These are phyloP conservation scores for Fusarium robinianum DNA, from an alignment of 2,329 filamentous ascomycete genomes.

Conservation along the genomic window DNA sequence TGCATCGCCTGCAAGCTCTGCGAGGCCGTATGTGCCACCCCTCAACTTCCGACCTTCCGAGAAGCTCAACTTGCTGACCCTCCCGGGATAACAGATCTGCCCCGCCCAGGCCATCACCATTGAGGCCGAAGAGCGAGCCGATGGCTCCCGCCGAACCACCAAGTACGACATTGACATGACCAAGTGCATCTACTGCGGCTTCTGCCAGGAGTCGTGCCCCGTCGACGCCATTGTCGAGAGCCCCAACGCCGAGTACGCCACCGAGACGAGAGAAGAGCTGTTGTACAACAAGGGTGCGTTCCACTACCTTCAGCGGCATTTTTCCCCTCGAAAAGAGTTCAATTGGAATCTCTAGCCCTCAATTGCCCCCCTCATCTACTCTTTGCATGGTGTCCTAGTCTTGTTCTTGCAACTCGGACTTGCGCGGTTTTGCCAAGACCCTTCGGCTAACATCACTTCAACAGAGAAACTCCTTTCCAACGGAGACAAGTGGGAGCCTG, in stretches of 20 bases:
- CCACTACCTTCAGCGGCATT: neutral
- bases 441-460: slow-evolving; percentile 24
- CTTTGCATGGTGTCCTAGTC: neutral
- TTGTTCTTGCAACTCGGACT: neutral
- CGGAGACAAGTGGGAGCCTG: slow-evolving; percentile 97
- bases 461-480: slow-evolving; percentile 83
- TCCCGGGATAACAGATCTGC: slow-evolving; percentile 65
- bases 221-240: slow-evolving; percentile 84
- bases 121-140: slow-evolving; percentile 96
- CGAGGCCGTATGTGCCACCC: slow-evolving; percentile 67
- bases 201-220: slow-evolving; percentile 98
- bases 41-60: neutral
- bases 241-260: slow-evolving; percentile 66
- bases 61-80: slow-evolving; percentile 16
- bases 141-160: slow-evolving; percentile 92
- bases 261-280: slow-evolving; percentile 82
- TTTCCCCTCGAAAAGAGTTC: neutral
- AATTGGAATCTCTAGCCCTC: neutral
- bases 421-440: slow-evolving; percentile 13
- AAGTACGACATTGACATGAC: slow-evolving; percentile 99
- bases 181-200: slow-evolving; percentile 99
- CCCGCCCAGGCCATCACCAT: slow-evolving; percentile 98
- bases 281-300: slow-evolving; percentile 85
- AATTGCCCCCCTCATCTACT: neutral
- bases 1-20: slow-evolving; percentile 99